Conservation (phyloP, 1,139 yeast genomes). For the Komagataea norvegica region DNA sequence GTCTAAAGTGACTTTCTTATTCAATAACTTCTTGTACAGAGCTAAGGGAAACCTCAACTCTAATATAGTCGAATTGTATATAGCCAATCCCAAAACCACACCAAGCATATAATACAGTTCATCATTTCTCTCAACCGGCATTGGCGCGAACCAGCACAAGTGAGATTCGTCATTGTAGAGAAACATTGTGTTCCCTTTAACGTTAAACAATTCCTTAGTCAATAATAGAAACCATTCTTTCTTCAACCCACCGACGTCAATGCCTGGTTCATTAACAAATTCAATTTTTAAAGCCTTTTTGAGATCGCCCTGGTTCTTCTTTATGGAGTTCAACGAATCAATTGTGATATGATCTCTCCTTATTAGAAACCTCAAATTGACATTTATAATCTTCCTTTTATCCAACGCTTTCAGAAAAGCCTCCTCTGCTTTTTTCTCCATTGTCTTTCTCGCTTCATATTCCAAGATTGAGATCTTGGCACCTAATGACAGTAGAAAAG, state of each 20-base stretch:
- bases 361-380: conserved; percentile 62
- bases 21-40: conserved; percentile 68
- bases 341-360: conserved; percentile 62
- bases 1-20: conserved; percentile 47
- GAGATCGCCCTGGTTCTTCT: conserved; percentile 53
- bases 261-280: conserved; percentile 82
- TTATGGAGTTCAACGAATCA: conserved; percentile 71
- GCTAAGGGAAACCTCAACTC: conserved; percentile 75
- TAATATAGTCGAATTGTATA: conserved; percentile 82
- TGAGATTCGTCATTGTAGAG: conserved; percentile 63
- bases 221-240: conserved; percentile 89
- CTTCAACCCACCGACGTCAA: conserved; percentile 90
- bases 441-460: conserved; percentile 73
- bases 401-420: conserved; percentile 78
- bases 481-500: conserved; percentile 77
- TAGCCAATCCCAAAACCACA: conserved; percentile 81
- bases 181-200: conserved; percentile 58
- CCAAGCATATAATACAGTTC: conserved; percentile 71
- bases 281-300: conserved; percentile 74
- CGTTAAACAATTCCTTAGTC: conserved; percentile 60
- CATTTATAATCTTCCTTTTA: conserved; percentile 54
- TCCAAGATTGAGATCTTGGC: conserved; percentile 76
- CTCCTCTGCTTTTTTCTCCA: conserved; percentile 87
- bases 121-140: conserved; percentile 37
- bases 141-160: conserved; percentile 66